Evolutionary conservation across 2,329 filamentous ascomycete genomes (phyloP), one percentile per base, ranked within the genome.

Genomic region (Exophiala calicioides): DNA sequence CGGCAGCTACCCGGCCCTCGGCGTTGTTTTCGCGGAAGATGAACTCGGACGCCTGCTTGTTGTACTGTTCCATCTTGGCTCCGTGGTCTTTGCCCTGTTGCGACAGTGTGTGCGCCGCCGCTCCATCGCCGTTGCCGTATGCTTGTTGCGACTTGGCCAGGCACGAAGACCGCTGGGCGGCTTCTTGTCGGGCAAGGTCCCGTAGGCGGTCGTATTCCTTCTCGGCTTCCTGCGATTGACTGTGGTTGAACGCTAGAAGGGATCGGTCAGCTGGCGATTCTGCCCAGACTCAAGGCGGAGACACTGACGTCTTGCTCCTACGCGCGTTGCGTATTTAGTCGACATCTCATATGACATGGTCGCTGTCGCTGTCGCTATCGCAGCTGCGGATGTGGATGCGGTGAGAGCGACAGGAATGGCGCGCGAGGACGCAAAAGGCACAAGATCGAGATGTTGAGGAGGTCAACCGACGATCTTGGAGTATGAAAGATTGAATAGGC

Each of bases 1-100:
- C 91, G 30, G 75, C 75, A 12, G 81, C 78, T 7, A 95, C 85
- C 52, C 85, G 82, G 13, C 82, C 87, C 2, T 75, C 68, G 15
- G 87, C 84, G 65, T 97, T 97, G 74, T 96, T 96, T 71, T 91
- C 89, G 30, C 90, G 85, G 74, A 98, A 96, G 65, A 97, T 97
- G 68, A 81, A 95, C 49, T 96, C 88, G 50, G 88, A 88, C 1
- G 93, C 93, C 68, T 95, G 89, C 56, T 80, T 82, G 75, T 96
- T 96, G 73, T 90, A 94, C 50, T 85, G 76, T 57, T 94, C 88
- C 81, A 94, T 93, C 65, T 85, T 80, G 48, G 82, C 80, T 31
- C 85, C 90, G 67, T 97, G 90, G 33, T 74, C 69, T 70, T 97
- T 95, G 63, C 87, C 88, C 68, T 95, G 81, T 61, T 93, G 83